Percentiles rank a stretch among this genome's conserved stretches.
phyloP scores from a whole-genome alignment of 1,284 basidiomycete species.

The Ustilago lituana region DNA sequence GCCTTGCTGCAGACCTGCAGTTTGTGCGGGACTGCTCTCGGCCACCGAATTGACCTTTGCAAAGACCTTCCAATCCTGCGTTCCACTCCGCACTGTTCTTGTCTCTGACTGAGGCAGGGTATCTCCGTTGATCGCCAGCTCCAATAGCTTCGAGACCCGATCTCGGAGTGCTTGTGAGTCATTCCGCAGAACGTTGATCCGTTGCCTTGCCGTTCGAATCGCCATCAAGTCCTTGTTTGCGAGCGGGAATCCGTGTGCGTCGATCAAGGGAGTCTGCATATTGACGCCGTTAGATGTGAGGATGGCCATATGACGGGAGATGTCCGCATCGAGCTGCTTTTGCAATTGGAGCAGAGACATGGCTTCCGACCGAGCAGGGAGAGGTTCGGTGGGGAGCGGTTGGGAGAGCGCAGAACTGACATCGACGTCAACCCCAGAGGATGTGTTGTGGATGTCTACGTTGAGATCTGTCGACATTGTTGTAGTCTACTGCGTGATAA shows the following conservation, averaged over 20 bases:
- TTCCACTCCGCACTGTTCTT: not conserved
- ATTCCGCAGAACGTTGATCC: constrained; percentile 51
- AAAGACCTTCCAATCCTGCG: constrained; percentile 11
- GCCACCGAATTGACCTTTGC: constrained; percentile 50
- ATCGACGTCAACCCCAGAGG: constrained; percentile 16
- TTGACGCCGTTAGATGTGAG: constrained; percentile 41
- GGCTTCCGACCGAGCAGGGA: constrained; percentile 31
- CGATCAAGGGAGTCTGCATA: constrained; percentile 46
- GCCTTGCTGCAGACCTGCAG: constrained; percentile 33
- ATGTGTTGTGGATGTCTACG: constrained; percentile 33
- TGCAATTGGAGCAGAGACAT: constrained; percentile 23
- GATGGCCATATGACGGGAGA: constrained; percentile 26
- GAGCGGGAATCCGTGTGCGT: constrained; percentile 54
- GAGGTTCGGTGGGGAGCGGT: constrained; percentile 25
- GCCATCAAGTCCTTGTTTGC: constrained; percentile 53
- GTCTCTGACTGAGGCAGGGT: not conserved
- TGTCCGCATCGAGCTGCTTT: constrained; percentile 43
- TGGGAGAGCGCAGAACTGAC: constrained; percentile 19
- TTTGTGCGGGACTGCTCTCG: constrained; percentile 38
- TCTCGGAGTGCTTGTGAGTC: constrained; percentile 45
- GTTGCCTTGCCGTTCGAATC: constrained; percentile 45
- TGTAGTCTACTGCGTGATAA: no score
- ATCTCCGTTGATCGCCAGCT: constrained; percentile 48
- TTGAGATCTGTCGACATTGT: constrained; percentile 38
- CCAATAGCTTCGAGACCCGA: constrained; percentile 34